Evolutionary conservation across 108 stramenopile genomes (phyloP).

Genomic region (Epithemia pelagica): DNA sequence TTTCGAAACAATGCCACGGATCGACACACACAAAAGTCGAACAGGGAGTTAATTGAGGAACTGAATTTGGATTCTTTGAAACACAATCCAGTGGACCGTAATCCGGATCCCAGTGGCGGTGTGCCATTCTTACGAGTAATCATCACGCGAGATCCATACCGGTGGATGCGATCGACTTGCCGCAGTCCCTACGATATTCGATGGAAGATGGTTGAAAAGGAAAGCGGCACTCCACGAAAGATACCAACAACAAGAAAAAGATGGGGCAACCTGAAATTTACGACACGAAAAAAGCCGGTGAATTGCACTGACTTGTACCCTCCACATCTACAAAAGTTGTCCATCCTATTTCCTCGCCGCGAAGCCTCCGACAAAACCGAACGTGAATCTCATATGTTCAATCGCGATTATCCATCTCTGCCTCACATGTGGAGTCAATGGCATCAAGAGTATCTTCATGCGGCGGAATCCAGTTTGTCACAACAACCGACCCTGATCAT

Average conservation of each 20-base stretch:
- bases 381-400: not conserved
- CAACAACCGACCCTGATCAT: constrained; percentile 45
- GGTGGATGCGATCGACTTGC: constrained; percentile 9
- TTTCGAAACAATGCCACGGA: not conserved
- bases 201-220: too few relatives aligned
- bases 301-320: not conserved
- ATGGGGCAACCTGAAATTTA: too few relatives aligned
- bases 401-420: constrained; percentile 45
- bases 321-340: not conserved
- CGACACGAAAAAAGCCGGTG: not conserved
- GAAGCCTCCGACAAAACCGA: not conserved
- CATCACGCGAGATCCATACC: not conserved
- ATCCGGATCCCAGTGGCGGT: not conserved
- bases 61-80: not conserved
- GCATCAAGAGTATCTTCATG: constrained; percentile 50
- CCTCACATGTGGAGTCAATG: constrained; percentile 60
- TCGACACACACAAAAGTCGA: not conserved
- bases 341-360: not conserved
- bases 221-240: too few relatives aligned
- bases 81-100: not conserved
- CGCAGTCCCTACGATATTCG: not conserved
- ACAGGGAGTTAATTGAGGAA: not conserved
- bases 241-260: too few relatives aligned
- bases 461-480: constrained; percentile 13
- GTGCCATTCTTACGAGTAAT: not conserved